Conservation (phyloP, 495 filamentous ascomycete genomes). For the Lichenothelia convexa region DNA sequence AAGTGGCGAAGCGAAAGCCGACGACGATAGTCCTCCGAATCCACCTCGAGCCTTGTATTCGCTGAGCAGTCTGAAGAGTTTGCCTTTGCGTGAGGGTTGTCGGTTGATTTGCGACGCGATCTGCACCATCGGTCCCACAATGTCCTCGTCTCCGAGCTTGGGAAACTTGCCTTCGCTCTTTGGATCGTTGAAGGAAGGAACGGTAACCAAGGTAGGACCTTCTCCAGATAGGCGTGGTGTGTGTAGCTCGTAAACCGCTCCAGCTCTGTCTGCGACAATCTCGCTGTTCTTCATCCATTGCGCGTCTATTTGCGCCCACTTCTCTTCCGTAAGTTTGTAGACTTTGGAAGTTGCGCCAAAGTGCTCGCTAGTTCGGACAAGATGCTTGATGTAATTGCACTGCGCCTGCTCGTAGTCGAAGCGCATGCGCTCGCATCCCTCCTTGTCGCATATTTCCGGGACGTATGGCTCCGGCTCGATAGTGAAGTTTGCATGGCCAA, state of each 20-base stretch:
- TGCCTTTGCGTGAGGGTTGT: constrained; percentile 19
- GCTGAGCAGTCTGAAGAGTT: constrained; percentile 26
- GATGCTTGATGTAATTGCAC: constrained; percentile 65
- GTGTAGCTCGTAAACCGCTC: too few relatives aligned
- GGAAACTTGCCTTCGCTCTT: constrained; percentile 68
- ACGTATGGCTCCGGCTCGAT: constrained; percentile 68
- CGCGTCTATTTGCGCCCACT: constrained; percentile 62
- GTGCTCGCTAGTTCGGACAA: constrained; percentile 70
- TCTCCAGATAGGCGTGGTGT: constrained; percentile 24
- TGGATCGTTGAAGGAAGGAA: constrained; percentile 42
- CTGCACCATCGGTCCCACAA: constrained; percentile 79
- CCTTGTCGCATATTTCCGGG: constrained; percentile 38
- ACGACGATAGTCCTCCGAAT: too few relatives aligned
- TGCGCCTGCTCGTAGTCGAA: constrained; percentile 65
- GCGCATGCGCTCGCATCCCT: constrained; percentile 47
- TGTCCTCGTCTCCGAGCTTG: constrained; percentile 70
- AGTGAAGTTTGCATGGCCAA: constrained; percentile 85
- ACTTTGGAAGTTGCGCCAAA: constrained; percentile 71
- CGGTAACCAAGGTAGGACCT: constrained; percentile 34
- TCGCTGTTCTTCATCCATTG: constrained; percentile 52
- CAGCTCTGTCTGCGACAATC: constrained; percentile 23
- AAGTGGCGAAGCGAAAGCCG: too few relatives aligned
- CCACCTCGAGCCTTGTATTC: too few relatives aligned
- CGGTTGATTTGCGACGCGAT: constrained; percentile 22
- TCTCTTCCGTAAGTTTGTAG: constrained; percentile 61